These are phyloP conservation scores for Xylaria nigripes DNA, from an alignment of 495 filamentous ascomycete genomes.

Conservation along the genomic window DNA sequence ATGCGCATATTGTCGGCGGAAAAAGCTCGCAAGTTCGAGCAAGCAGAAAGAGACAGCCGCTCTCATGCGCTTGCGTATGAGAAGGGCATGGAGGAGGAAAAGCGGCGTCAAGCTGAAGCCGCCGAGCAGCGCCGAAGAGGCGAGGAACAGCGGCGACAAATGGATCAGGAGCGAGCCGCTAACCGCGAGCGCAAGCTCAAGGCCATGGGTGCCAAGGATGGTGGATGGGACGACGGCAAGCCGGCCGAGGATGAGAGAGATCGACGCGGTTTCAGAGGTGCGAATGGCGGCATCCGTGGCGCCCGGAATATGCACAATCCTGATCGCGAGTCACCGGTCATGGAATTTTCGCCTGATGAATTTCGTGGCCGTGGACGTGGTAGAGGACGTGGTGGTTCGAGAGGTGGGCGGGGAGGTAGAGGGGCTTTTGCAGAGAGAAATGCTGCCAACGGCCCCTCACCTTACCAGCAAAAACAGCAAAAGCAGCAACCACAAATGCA, in stretches of 20 bases:
- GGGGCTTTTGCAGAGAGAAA: constrained; percentile 19
- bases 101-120: constrained; percentile 37
- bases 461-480: neutral
- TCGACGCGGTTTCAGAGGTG: constrained; percentile 30
- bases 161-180: constrained; percentile 43
- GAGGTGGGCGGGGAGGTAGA: constrained; percentile 20
- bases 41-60: constrained; percentile 42
- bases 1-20: constrained; percentile 41
- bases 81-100: constrained; percentile 43
- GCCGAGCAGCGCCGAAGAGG: constrained; percentile 28
- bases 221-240: constrained; percentile 43
- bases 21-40: constrained; percentile 42
- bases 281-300: constrained; percentile 37
- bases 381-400: constrained; percentile 20
- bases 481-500: constrained; percentile 10
- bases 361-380: constrained; percentile 22
- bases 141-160: constrained; percentile 35
- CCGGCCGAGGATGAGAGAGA: constrained; percentile 25
- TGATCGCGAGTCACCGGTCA: constrained; percentile 22
- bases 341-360: constrained; percentile 23
- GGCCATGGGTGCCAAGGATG: constrained; percentile 37
- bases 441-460: neutral
- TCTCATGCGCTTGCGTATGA: constrained; percentile 44
- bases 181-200: constrained; percentile 42
- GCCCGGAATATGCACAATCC: constrained; percentile 10